phyloP scores from a whole-genome alignment of 2,329 filamentous ascomycete species.

The Diplodia seriata region DNA sequence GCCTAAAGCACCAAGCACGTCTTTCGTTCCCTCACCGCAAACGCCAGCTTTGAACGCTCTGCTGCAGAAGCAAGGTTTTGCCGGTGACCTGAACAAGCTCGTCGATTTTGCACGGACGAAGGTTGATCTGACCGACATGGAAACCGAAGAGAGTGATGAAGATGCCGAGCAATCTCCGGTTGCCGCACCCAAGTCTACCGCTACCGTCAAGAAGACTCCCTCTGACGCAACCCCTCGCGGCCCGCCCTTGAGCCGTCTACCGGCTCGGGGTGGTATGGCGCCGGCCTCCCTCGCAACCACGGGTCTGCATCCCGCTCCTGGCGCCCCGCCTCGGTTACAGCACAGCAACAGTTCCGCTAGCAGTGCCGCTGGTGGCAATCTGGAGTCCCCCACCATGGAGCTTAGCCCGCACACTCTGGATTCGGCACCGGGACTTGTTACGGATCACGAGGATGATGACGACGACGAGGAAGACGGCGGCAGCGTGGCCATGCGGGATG shows the following conservation, averaged over 20 bases:
- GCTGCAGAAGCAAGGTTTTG: slow-evolving; percentile 51
- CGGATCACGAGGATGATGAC: slow-evolving; percentile 59
- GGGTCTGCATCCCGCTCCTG: slow-evolving; percentile 19
- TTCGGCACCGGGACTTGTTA: slow-evolving; percentile 58
- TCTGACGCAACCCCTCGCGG: slow-evolving; percentile 11
- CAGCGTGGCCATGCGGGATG: slow-evolving; percentile 32
- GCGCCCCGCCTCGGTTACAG: slow-evolving; percentile 17
- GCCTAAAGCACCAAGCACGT: slow-evolving; percentile 31
- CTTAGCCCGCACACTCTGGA: slow-evolving; percentile 57
- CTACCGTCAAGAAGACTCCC: slow-evolving; percentile 22
- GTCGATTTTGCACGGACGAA: slow-evolving; percentile 47
- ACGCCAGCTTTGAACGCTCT: slow-evolving; percentile 52
- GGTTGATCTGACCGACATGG: slow-evolving; percentile 46
- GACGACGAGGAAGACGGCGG: slow-evolving; percentile 50
- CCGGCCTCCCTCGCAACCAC: slow-evolving; percentile 40
- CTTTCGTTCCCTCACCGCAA: slow-evolving; percentile 49
- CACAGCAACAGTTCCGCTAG: slow-evolving; percentile 26
- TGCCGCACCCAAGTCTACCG: slow-evolving; percentile 19
- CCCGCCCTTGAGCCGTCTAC: slow-evolving; percentile 27
- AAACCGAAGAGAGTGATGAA: slow-evolving; percentile 44
- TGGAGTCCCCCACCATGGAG: slow-evolving; percentile 41
- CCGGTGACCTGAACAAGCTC: slow-evolving; percentile 49
- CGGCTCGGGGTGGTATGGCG: slow-evolving; percentile 38
- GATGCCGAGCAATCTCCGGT: slow-evolving; percentile 36
- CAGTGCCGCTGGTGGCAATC: slow-evolving; percentile 20